Evolutionary conservation across 1,284 basidiomycete species (phyloP).

Genomic region (Ustilago nuda): DNA sequence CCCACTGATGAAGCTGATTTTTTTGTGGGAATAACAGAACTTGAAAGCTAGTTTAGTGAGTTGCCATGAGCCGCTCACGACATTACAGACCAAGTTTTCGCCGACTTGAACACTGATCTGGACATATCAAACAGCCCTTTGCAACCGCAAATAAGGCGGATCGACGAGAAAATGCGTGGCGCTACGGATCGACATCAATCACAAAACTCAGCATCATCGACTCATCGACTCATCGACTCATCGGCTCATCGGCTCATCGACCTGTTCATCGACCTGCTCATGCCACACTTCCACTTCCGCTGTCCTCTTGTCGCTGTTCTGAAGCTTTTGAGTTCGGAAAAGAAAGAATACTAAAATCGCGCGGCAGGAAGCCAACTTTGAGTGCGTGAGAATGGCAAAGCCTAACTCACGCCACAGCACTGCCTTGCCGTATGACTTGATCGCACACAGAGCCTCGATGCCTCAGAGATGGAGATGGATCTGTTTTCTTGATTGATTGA

Average conservation of each 20-base stretch:
- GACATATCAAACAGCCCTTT: too few species aligned
- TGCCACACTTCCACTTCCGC: background rate
- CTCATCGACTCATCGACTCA: background rate
- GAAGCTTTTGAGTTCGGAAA: background rate
- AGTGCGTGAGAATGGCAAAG: background rate
- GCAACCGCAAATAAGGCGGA: background rate
- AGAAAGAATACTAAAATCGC: background rate
- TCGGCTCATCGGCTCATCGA: background rate
- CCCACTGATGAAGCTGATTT: too few species aligned
- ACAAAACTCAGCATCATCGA: background rate
- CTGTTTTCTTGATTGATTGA: background rate
- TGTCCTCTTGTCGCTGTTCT: background rate
- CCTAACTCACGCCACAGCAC: background rate
- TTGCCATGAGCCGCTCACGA: too few species aligned
- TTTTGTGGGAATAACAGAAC: background rate
- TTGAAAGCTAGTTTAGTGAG: too few species aligned
- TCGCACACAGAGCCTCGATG: background rate
- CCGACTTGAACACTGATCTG: background rate
- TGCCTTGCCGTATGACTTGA: background rate
- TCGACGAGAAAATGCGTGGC: slow-evolving; percentile 8
- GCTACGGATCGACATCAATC: slow-evolving; percentile 13
- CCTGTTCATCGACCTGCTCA: background rate
- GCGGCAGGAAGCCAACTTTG: background rate
- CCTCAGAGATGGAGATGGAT: background rate
- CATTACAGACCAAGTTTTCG: background rate